Percentiles rank a stretch among this genome's conserved stretches.
Evolutionary conservation across 2,329 filamentous ascomycete species (phyloP).

Genomic region (Rutstroemia sydowiana): DNA sequence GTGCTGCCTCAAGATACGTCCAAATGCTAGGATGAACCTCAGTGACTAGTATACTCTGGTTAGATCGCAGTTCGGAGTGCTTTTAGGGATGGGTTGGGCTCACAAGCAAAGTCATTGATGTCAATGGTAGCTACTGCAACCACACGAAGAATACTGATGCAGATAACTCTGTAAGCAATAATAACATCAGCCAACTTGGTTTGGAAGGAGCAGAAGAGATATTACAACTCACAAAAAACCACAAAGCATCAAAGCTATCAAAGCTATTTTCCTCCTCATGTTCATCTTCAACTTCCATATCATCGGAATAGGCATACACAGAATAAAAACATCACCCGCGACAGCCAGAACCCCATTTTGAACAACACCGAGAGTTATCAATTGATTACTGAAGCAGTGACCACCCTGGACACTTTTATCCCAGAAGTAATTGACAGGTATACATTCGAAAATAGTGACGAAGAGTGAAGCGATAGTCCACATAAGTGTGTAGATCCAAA

Average conservation of each 20-base stretch:
- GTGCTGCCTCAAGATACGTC: neutral
- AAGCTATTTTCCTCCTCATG: neutral
- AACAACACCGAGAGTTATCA: neutral
- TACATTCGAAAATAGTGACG: neutral
- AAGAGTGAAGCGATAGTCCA: neutral
- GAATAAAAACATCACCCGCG: neutral
- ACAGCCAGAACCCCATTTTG: neutral
- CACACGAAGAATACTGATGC: neutral
- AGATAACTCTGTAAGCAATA: neutral
- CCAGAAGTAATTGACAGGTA: neutral
- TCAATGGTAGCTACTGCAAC: neutral
- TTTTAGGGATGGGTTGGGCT: neutral
- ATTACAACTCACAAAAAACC: neutral
- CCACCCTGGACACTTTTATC: neutral
- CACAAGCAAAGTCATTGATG: neutral
- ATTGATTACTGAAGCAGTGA: neutral
- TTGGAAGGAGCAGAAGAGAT: neutral
- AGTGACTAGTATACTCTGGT: neutral
- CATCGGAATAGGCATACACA: neutral
- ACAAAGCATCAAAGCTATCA: neutral
- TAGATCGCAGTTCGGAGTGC: neutral
- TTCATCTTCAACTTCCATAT: neutral
- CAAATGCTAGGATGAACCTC: neutral
- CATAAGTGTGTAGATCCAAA: neutral
- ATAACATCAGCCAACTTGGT: neutral